Evolutionary conservation across 129 eudicot species (phyloP), one percentile per base, ranked within the genome.

Genomic region (Pittosporum tobira): DNA sequence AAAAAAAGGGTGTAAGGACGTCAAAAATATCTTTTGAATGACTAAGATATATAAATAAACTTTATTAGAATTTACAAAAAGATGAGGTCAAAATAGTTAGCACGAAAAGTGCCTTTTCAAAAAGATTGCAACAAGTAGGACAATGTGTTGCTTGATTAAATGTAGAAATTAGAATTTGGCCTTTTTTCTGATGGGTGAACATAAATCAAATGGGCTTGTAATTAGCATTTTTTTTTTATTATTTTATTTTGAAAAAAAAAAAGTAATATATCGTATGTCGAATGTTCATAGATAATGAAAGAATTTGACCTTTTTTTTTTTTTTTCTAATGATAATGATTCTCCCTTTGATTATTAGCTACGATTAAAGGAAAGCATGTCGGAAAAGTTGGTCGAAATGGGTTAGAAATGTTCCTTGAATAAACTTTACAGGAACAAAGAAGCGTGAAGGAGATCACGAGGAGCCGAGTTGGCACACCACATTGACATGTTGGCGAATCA

Each of bases 341-440:
- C 2, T n/a, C 27, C 11, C 21, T 8, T 15, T 8, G 20, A 1
- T 11, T 1, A 3, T 6, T 8, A 48, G 28, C 16, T 48, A 21
- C 28, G 54, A 37, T 59, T 12, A 59, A 59, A 42, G 37, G 16
- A 42, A 59, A 14, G 48, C 64, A 59, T 59, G 51, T 59, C 25
- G 64, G 14, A 38, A 59, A 59, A 59, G 37, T 14, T 36, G 48
- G 48, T 36, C 42, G 63, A 49, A 14, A 6, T 22, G 46, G 64
- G 51, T 51, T 24, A 18, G 26, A 9, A 53, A 26, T 25, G 43
- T 45, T 66, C 51, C n/a, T n/a, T 45, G 42, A 28, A 53, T 38
- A 52, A 64, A 52, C 48, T 63, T 63, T 49, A 13, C 21, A 19
- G 21, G 65, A 20, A 44, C 22, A 25, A n/a, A 61, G 11, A 40